Conservation (phyloP, 1,284 basidiomycete genomes). For the Ceratobasidium sp. region DNA sequence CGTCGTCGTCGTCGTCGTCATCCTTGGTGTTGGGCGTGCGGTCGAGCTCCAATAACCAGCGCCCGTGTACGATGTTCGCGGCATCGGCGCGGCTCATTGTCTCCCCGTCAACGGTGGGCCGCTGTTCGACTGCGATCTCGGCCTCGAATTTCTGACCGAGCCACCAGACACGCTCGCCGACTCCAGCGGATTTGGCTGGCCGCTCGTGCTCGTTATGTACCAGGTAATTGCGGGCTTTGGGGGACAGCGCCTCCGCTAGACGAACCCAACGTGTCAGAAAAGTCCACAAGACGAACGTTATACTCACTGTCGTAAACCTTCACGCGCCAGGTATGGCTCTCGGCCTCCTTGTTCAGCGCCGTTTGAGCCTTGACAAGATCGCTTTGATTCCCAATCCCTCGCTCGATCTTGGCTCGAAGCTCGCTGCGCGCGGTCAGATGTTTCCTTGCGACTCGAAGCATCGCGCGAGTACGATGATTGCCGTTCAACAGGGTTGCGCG, state of each 20-base stretch:
- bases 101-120: not conserved
- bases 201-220: constrained; percentile 9
- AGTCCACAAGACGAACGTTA: not conserved
- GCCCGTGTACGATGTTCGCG: not conserved
- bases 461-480: not conserved
- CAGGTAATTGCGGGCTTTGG: not conserved
- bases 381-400: not conserved
- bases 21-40: not conserved
- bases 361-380: not conserved
- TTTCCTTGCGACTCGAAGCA: not conserved
- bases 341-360: not conserved
- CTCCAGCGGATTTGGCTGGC: not conserved
- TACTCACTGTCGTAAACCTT: constrained; percentile 8
- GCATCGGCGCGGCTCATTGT: not conserved
- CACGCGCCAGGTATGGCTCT: not conserved
- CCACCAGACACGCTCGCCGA: not conserved
- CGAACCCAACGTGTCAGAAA: no score
- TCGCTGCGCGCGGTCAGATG: not conserved
- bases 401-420: not conserved
- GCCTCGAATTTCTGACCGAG: not conserved
- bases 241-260: not conserved
- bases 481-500: not conserved
- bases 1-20: not conserved
- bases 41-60: not conserved
- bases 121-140: not conserved